Conservation (phyloP, 768 basidiomycete species). For the Hygrocybe coccinea region DNA sequence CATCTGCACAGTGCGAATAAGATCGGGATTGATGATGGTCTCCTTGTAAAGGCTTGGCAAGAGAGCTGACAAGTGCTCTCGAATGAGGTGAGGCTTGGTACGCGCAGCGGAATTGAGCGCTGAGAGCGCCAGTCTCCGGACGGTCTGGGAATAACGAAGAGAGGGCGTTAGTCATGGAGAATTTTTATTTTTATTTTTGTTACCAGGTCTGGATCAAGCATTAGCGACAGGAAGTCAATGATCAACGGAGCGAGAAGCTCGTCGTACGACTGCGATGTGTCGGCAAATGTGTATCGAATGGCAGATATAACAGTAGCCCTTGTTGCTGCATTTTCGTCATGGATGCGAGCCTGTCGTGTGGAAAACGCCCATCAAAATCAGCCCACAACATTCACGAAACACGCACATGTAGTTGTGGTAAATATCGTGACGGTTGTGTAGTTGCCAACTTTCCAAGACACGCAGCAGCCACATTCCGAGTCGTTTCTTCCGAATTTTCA, state of each 20-base stretch:
- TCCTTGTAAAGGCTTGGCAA: conserved; percentile 84
- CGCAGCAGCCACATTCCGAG: conserved; percentile 91
- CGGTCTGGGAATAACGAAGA: conserved; percentile 70
- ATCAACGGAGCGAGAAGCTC: conserved; percentile 84
- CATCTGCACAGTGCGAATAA: conserved; percentile 92
- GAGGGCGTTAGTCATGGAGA: neutral
- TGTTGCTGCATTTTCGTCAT: conserved; percentile 62
- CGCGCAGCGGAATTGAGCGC: conserved; percentile 93
- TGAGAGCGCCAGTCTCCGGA: conserved; percentile 84
- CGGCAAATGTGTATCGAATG: conserved; percentile 90
- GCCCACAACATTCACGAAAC: neutral
- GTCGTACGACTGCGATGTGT: conserved; percentile 80
- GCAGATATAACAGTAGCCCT: conserved; percentile 89
- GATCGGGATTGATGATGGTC: conserved; percentile 69
- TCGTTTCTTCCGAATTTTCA: conserved; percentile 83
- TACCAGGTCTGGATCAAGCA: conserved; percentile 86
- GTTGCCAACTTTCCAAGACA: conserved; percentile 94
- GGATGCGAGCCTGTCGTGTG: conserved; percentile 52
- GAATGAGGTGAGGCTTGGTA: conserved; percentile 87
- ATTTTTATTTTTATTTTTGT: conserved; percentile 27
- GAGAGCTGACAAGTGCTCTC: conserved; percentile 72
- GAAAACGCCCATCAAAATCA: neutral
- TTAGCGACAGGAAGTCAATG: conserved; percentile 85
- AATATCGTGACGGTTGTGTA: conserved; percentile 82
- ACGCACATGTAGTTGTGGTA: conserved; percentile 86